Conservation (phyloP, 2,329 filamentous ascomycete species). For the Cercospora berteroae region DNA sequence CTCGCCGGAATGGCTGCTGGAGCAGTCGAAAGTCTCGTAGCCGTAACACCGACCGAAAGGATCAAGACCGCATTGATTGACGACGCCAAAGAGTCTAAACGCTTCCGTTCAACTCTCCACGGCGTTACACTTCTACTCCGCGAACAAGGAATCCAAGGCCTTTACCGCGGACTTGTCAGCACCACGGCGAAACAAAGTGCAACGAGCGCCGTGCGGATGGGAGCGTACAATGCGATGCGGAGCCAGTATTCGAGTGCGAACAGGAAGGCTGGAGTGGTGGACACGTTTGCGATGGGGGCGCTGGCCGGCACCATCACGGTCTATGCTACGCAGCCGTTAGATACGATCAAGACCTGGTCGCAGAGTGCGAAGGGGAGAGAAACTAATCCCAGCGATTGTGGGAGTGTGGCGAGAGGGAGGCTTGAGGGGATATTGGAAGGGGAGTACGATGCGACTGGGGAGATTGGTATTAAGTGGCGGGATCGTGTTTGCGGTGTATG, state of each 20-base stretch:
- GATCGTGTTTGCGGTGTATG: slow-evolving; percentile 38
- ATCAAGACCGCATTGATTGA: slow-evolving; percentile 39
- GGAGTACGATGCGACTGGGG: slow-evolving; percentile 35
- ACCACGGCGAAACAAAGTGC: slow-evolving; percentile 52
- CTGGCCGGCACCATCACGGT: slow-evolving; percentile 39
- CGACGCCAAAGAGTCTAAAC: slow-evolving; percentile 29
- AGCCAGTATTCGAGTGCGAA: slow-evolving; percentile 30
- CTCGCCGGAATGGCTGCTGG: slow-evolving; percentile 36
- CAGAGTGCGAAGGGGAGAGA: slow-evolving; percentile 37
- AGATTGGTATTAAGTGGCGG: slow-evolving; percentile 36
- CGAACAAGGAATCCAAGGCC: slow-evolving; percentile 44
- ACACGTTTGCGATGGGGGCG: slow-evolving; percentile 35
- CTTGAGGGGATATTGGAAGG: slow-evolving; percentile 35
- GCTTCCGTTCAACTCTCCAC: slow-evolving; percentile 25
- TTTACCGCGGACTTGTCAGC: slow-evolving; percentile 48
- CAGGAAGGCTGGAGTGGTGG: slow-evolving; percentile 22
- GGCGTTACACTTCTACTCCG: slow-evolving; percentile 25
- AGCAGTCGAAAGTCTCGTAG: slow-evolving; percentile 32
- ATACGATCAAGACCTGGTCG: slow-evolving; percentile 44
- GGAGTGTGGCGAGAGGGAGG: slow-evolving; percentile 31
- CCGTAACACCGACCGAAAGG: slow-evolving; percentile 37
- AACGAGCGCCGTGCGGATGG: slow-evolving; percentile 51
- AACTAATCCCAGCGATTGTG: slow-evolving; percentile 30
- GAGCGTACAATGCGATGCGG: slow-evolving; percentile 50
- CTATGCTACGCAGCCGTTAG: slow-evolving; percentile 46